These are phyloP conservation scores for Sisymbrium irio DNA, from an alignment of 345 rosid genomes.

Conservation along the genomic window DNA sequence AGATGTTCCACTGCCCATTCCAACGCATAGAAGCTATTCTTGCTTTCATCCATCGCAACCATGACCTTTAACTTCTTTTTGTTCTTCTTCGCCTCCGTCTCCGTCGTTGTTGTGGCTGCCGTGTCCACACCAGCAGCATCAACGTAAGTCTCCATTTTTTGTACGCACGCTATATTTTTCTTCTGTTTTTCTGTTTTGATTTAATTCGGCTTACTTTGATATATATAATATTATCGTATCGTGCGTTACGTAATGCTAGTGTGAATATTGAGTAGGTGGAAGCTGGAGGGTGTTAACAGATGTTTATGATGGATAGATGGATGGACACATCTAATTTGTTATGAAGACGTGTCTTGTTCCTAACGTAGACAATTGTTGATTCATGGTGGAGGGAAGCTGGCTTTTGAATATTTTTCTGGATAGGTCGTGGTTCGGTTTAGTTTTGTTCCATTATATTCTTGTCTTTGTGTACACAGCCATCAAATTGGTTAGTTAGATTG, in stretches of 20 bases:
- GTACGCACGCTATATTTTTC: not conserved
- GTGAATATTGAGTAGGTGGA: slow-evolving; percentile 18
- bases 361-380: not conserved
- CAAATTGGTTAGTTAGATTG: too few species aligned
- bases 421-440: too few species aligned
- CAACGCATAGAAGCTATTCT: slow-evolving; percentile 59
- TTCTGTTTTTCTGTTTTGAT: not conserved
- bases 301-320: not conserved
- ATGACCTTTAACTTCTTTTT: slow-evolving; percentile 45
- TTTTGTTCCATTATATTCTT: too few species aligned
- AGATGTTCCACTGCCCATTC: slow-evolving; percentile 56
- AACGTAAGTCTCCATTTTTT: slow-evolving; percentile 29
- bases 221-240: not conserved
- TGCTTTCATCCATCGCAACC: slow-evolving; percentile 68
- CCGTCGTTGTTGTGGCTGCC: slow-evolving; percentile 1
- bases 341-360: slow-evolving; percentile 1
- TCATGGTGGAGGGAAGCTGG: slow-evolving; percentile 15
- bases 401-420: too few species aligned
- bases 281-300: slow-evolving; percentile 15
- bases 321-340: slow-evolving; percentile 9
- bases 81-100: slow-evolving; percentile 5
- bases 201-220: not conserved
- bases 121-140: slow-evolving; percentile 22
- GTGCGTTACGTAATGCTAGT: not conserved
- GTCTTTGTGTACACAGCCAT: too few species aligned